Base-by-base conservation (phyloP, 2,329 filamentous ascomycete species). In the Fusarium oligoseptatum region DNA sequence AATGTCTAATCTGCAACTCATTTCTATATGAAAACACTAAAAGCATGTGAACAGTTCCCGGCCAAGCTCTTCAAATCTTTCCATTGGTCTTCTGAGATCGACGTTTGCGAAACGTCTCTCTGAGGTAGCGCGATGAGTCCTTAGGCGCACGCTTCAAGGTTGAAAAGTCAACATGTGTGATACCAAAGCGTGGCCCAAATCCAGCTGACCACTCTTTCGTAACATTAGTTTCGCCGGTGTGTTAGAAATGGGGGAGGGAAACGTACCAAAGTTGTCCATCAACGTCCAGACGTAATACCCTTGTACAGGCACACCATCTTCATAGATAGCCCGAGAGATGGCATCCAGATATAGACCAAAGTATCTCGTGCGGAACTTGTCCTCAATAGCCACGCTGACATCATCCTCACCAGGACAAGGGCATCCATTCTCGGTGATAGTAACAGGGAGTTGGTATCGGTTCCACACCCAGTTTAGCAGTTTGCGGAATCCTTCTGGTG, bases 71-170 rank as follows among this genome's bases (percentile, higher is more conserved):
- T 55, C 11, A 20, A 20, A 20, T 29, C 50, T 55, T 14, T 20
- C 27, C 50, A 20, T 20, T 55, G 3, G 27, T 29, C n/a, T 60
- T 60, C 3, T 41, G 15, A 27, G 56, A 17, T 3, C 36, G 27
- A 20, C 56, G 56, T 20, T 60, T 60, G 2, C 24, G 22, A 14
- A 41, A 60, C 1, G 56, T 60, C n/a, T 60, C 36, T 2, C 7
- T 8, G 10, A 60, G 34, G 17, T 60, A 60, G 3, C 15, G 22
- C 15, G 82, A 81, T 1, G 81, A 83, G 50, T 79, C 78, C 71
- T 85, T 85, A 0, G 83, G 83, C 37, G 82, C 85, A 22, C 82
- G 79, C 64, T 82, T 79, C 27, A 83, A 55, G 2, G 81, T 85
- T 8, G 81, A 76, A 56, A 81, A 84, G 65, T 85, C 80, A 3